Conservation (phyloP, 1,139 yeast genomes). For the Zygosaccharomyces sapae region DNA sequence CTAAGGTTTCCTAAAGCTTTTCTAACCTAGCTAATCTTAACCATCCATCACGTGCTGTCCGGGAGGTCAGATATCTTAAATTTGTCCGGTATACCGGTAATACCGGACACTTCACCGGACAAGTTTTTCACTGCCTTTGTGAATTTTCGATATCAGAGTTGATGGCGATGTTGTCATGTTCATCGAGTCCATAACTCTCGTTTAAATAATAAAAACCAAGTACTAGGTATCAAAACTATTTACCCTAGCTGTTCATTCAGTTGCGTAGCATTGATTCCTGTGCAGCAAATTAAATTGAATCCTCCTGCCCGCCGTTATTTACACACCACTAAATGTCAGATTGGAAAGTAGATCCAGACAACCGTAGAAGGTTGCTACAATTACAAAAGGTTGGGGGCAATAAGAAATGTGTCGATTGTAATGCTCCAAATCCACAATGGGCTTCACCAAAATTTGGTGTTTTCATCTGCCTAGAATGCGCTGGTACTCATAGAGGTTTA, state of each 20-base stretch:
- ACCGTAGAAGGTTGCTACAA: constrained; percentile 72
- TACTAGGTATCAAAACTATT: background rate
- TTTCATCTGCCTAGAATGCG: constrained; percentile 94
- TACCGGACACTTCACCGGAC: background rate
- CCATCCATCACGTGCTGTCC: background rate
- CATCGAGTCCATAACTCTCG: background rate
- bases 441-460: constrained; percentile 97
- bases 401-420: constrained; percentile 90
- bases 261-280: too few relatives aligned
- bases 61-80: background rate
- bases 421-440: constrained; percentile 97
- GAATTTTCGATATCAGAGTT: background rate
- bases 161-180: background rate
- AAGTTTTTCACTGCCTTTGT: background rate
- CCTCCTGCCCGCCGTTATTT: background rate
- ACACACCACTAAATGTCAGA: constrained; percentile 38
- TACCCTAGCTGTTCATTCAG: too few relatives aligned
- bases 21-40: too few relatives aligned
- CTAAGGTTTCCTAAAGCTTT: too few relatives aligned
- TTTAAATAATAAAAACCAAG: background rate
- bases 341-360: constrained; percentile 88
- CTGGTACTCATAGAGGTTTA: constrained; percentile 90
- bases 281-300: background rate
- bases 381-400: constrained; percentile 79
- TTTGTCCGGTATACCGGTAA: background rate